Percentiles rank a stretch among this genome's conserved stretches.
These are phyloP conservation scores for Diophrys appendiculata DNA, from an alignment of 73 alveolate genomes.

Conservation along the genomic window DNA sequence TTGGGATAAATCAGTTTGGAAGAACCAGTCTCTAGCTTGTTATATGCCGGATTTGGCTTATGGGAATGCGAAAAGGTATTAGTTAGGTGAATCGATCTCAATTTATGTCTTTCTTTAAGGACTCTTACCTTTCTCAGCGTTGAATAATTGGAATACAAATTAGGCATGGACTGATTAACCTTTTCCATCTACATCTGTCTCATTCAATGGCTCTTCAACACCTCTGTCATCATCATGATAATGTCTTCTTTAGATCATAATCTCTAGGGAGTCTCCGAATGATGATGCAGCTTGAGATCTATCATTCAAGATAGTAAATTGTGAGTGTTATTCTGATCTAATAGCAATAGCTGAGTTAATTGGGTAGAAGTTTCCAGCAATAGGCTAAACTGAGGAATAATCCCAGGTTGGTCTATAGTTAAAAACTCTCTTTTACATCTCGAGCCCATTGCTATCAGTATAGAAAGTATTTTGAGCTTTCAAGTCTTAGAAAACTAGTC, in stretches of 20 bases:
- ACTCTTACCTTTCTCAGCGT: neutral
- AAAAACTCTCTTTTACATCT: constrained; percentile 56
- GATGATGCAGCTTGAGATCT: constrained; percentile 18
- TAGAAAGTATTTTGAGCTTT: constrained; percentile 19
- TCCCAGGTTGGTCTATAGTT: constrained; percentile 56
- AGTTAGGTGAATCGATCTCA: neutral
- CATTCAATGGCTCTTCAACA: constrained; percentile 36
- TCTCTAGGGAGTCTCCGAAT: constrained; percentile 1
- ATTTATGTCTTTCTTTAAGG: neutral
- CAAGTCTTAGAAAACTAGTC: neutral
- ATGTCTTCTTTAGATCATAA: constrained; percentile 8
- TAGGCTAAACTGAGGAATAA: constrained; percentile 7
- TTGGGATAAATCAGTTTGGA: neutral
- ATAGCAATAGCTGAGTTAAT: constrained; percentile 46
- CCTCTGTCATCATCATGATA: constrained; percentile 23
- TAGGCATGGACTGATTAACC: neutral
- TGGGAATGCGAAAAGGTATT: neutral
- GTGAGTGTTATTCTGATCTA: constrained; percentile 1
- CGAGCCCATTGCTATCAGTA: constrained; percentile 74
- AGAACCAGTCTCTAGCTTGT: neutral
- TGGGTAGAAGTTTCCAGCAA: constrained; percentile 64
- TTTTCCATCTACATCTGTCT: constrained; percentile 20
- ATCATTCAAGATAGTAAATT: constrained; percentile 10
- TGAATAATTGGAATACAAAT: neutral
- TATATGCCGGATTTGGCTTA: neutral